Evolutionary conservation across 129 eudicot species (phyloP).

Genomic region (Arctium minus): DNA sequence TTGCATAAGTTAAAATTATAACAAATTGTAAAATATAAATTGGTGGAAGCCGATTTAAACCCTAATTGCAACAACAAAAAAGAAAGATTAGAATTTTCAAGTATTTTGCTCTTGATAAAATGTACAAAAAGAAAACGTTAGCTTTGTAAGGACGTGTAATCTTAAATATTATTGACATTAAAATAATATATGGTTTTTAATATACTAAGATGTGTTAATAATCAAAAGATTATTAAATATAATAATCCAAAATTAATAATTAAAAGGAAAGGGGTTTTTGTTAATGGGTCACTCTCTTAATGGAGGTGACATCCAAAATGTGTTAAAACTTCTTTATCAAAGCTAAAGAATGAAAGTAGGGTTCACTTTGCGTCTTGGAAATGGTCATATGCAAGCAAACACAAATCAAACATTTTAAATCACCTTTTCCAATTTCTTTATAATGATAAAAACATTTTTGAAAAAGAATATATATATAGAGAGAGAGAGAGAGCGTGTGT

Average conservation of each 20-base stretch:
- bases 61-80: not conserved
- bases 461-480: too few relatives aligned
- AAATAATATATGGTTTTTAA: not conserved
- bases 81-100: not conserved
- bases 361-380: conserved; percentile 36
- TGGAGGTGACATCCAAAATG: conserved; percentile 24
- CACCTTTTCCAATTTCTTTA: not conserved
- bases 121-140: not conserved
- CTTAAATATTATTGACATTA: not conserved
- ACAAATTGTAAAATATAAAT: too few relatives aligned
- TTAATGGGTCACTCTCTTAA: conserved; percentile 35
- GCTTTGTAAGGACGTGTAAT: not conserved
- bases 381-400: conserved; percentile 35
- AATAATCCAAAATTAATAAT: conserved; percentile 4
- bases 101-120: not conserved
- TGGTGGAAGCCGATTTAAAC: not conserved
- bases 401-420: not conserved
- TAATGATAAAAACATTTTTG: not conserved
- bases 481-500: too few relatives aligned
- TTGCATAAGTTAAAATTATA: not conserved
- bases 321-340: conserved; percentile 38
- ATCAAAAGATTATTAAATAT: not conserved
- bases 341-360: conserved; percentile 31
- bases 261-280: conserved; percentile 1
- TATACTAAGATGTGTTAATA: not conserved